These are phyloP conservation scores for Santalum album DNA, from an alignment of 164 flowering plant species.

Conservation along the genomic window DNA sequence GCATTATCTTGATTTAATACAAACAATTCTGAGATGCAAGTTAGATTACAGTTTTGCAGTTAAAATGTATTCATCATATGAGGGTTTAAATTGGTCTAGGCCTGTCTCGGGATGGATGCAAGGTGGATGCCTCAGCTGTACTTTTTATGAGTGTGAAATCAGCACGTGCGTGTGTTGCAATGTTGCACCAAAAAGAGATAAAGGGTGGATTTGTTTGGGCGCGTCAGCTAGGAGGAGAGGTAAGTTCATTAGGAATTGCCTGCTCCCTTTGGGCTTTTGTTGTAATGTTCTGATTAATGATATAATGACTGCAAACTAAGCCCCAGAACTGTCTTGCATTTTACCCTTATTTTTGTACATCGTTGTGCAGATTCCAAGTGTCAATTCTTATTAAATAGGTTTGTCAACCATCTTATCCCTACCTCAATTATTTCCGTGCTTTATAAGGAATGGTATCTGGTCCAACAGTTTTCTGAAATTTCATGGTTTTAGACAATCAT, in stretches of 20 bases:
- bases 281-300: background rate
- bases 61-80: background rate
- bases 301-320: too few relatives aligned
- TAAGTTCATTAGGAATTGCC: slow-evolving; percentile 13
- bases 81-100: slow-evolving; percentile 31
- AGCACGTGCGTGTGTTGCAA: slow-evolving; percentile 69
- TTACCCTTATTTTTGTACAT: too few relatives aligned
- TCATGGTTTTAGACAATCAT: too few relatives aligned
- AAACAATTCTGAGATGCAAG: background rate
- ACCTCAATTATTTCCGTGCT: too few relatives aligned
- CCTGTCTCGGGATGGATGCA: slow-evolving; percentile 88
- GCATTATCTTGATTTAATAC: background rate
- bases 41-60: background rate
- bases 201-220: slow-evolving; percentile 79
- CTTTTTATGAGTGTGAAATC: slow-evolving; percentile 69
- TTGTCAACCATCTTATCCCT: too few relatives aligned
- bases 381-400: too few relatives aligned
- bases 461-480: too few relatives aligned
- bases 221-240: slow-evolving; percentile 98
- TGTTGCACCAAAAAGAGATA: slow-evolving; percentile 70
- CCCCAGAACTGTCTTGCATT: too few relatives aligned
- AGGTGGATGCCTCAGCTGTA: slow-evolving; percentile 62
- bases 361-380: too few relatives aligned
- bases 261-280: background rate
- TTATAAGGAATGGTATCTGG: too few relatives aligned